These are phyloP conservation scores for Theobroma cacao DNA, from an alignment of 345 rosid genomes.

Conservation along the genomic window DNA sequence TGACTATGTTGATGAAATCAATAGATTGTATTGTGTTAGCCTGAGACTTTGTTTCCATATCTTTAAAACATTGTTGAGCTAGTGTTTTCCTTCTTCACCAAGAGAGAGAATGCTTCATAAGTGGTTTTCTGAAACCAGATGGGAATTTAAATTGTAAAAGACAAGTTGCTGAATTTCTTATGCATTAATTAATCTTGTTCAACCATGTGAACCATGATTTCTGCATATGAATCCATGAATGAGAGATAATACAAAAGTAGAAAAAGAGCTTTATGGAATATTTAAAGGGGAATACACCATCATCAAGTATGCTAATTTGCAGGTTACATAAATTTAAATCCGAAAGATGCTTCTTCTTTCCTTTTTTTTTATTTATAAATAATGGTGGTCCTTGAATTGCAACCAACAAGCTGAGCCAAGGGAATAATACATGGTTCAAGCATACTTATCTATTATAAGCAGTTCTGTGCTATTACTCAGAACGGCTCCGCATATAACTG, in stretches of 20 bases:
- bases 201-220: not conserved
- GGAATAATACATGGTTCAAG: not conserved
- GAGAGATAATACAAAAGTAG: not conserved
- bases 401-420: not conserved
- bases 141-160: not conserved
- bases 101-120: not conserved
- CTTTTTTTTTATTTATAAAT: not conserved
- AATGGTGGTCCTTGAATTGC: not conserved
- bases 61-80: not conserved
- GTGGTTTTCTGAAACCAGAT: not conserved
- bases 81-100: not conserved
- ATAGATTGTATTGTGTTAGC: not conserved
- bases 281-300: not conserved
- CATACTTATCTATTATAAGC: not conserved
- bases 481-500: not conserved
- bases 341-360: not conserved
- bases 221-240: not conserved
- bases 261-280: too few species aligned
- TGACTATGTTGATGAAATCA: not conserved
- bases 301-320: not conserved
- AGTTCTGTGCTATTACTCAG: not conserved
- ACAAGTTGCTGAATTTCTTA: not conserved
- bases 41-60: not conserved
- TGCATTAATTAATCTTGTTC: not conserved
- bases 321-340: not conserved